Conservation (phyloP, 495 filamentous ascomycete species). For the Penicillium diatomitis region DNA sequence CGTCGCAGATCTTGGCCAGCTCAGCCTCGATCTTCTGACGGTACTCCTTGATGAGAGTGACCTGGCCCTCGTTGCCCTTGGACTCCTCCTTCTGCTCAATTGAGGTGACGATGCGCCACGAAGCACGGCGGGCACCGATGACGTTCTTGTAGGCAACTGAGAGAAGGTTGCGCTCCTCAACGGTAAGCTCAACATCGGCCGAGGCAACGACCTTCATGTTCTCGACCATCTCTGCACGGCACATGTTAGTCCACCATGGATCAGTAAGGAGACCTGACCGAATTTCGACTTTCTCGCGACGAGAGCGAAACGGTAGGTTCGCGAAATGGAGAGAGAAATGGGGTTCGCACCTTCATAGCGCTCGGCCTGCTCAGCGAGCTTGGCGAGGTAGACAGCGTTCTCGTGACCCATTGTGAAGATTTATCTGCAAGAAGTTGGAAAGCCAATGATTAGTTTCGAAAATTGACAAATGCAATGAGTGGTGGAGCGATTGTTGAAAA, state of each 20-base stretch:
- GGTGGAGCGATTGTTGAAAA: too few relatives aligned
- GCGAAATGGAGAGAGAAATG: not conserved
- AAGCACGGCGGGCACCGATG: constrained; percentile 95
- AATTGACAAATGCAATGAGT: too few relatives aligned
- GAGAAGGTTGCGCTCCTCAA: constrained; percentile 98
- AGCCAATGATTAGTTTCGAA: constrained; percentile 5
- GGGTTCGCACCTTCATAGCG: constrained; percentile 88
- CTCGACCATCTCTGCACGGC: constrained; percentile 88
- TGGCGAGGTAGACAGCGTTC: constrained; percentile 98
- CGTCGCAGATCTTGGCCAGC: constrained; percentile 98
- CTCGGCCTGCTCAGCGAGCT: constrained; percentile 99
- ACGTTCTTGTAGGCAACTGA: constrained; percentile 99
- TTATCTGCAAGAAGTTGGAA: constrained; percentile 10
- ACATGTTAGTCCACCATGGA: constrained; percentile 14
- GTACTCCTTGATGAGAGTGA: constrained; percentile 96
- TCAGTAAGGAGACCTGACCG: too few relatives aligned
- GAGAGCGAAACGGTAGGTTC: too few relatives aligned
- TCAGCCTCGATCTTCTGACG: constrained; percentile 98
- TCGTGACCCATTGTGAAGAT: constrained; percentile 89
- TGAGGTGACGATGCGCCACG: constrained; percentile 99
- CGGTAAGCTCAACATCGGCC: constrained; percentile 89
- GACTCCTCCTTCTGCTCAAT: constrained; percentile 99
- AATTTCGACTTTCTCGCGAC: not conserved
- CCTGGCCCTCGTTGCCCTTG: constrained; percentile 94
- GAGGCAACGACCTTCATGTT: constrained; percentile 99